phyloP scores from a whole-genome alignment of 225 moss, liverwort and hornwort genomes.

The Antitrichia curtipendula region DNA sequence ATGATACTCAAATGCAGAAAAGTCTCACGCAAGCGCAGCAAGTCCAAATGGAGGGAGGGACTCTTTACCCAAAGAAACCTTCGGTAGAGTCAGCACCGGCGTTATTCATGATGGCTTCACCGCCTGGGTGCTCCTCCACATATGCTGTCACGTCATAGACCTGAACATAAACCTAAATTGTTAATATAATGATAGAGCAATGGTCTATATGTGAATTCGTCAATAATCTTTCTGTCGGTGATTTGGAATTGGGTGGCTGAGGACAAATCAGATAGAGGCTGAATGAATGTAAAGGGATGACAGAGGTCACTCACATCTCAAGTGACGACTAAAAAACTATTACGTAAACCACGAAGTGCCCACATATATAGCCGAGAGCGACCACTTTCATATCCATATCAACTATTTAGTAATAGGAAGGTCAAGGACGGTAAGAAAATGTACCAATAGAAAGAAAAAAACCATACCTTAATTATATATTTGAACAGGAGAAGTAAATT shows the following conservation, averaged over 20 bases:
- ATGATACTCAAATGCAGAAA: neutral
- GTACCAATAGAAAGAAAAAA: neutral
- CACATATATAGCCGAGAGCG: neutral
- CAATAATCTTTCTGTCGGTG: neutral
- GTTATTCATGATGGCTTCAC: slow-evolving; percentile 36
- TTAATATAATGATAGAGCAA: neutral
- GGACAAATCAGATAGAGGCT: neutral
- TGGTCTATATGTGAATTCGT: neutral
- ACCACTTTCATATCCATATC: neutral
- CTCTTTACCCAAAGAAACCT: slow-evolving; percentile 36
- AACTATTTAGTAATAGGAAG: neutral
- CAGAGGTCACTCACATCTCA: neutral
- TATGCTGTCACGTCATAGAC: slow-evolving; percentile 40
- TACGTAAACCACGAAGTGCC: neutral
- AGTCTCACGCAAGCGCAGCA: neutral
- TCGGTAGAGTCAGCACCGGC: slow-evolving; percentile 34
- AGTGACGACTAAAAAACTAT: neutral
- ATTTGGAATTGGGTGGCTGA: neutral
- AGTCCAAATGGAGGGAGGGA: neutral
- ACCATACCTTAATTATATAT: neutral
- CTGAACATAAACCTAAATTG: slow-evolving; percentile 1
- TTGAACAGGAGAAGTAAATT: neutral
- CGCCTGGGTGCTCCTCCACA: slow-evolving; percentile 52
- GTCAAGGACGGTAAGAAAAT: neutral
- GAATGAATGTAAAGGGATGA: neutral